phyloP scores from a whole-genome alignment of 441 rosid species.

The Manihot esculenta region DNA sequence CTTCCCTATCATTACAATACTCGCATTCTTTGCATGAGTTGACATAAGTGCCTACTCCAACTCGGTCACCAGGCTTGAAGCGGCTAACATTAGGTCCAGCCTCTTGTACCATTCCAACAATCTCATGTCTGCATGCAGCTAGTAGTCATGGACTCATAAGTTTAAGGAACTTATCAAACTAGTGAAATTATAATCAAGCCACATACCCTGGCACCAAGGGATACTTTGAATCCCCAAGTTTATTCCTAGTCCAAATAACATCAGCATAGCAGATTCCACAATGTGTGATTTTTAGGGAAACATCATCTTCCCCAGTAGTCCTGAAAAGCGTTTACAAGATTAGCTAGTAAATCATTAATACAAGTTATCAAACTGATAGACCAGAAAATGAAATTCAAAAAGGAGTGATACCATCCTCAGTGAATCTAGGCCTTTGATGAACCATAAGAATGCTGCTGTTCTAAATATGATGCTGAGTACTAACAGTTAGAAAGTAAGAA shows the following conservation, averaged over 20 bases:
- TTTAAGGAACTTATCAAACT: slow-evolving; percentile 1
- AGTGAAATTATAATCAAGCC: background rate
- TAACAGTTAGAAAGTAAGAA: background rate
- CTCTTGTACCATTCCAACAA: slow-evolving; percentile 72
- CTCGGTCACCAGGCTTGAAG: slow-evolving; percentile 75
- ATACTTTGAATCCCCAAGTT: slow-evolving; percentile 54
- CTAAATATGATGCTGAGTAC: background rate
- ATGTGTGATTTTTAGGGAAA: slow-evolving; percentile 76
- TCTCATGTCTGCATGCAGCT: slow-evolving; percentile 65
- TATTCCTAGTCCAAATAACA: slow-evolving; percentile 67
- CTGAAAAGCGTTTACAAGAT: slow-evolving; percentile 34
- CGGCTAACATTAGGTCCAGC: slow-evolving; percentile 64
- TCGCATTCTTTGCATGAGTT: slow-evolving; percentile 80
- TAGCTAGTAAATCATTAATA: background rate
- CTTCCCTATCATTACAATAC: slow-evolving; percentile 52
- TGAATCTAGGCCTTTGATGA: background rate
- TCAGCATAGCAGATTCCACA: slow-evolving; percentile 95
- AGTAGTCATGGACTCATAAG: background rate
- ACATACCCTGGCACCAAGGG: slow-evolving; percentile 92
- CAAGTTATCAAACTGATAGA: background rate
- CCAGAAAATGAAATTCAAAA: background rate
- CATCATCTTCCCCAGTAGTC: slow-evolving; percentile 57
- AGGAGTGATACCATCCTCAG: background rate
- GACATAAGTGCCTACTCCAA: slow-evolving; percentile 89
- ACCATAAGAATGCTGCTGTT: background rate